Evolutionary conservation across 2,329 filamentous ascomycete species (phyloP).

Genomic region (Parascedosporium putredinis): DNA sequence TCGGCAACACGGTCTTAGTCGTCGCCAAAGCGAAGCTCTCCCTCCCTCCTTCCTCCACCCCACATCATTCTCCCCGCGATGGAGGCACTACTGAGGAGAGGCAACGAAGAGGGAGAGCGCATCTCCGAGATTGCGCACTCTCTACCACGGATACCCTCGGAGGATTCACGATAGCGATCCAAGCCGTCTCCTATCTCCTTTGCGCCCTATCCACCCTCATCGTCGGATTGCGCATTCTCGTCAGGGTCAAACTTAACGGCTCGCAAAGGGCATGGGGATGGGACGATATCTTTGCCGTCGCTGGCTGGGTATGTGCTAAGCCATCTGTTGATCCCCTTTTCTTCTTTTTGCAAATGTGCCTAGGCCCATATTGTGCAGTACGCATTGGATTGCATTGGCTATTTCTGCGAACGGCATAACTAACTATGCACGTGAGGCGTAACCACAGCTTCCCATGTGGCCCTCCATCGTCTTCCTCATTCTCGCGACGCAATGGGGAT

Average conservation of each 20-base stretch:
- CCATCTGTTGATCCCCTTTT: neutral
- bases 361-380: too few species aligned
- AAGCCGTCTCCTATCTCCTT: slow-evolving; percentile 6
- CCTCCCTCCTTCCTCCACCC: neutral
- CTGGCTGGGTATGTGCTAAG: slow-evolving; percentile 8
- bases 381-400: too few species aligned
- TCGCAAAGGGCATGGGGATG: slow-evolving; percentile 9
- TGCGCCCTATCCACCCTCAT: slow-evolving; percentile 7
- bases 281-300: slow-evolving; percentile 11
- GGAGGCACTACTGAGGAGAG: neutral
- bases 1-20: too few species aligned
- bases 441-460: slow-evolving; percentile 6
- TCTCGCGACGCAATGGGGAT: slow-evolving; percentile 9
- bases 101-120: slow-evolving; percentile 7
- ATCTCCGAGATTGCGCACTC: slow-evolving; percentile 5
- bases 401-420: too few species aligned
- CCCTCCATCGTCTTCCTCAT: slow-evolving; percentile 10
- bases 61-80: neutral
- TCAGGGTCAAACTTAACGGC: slow-evolving; percentile 6
- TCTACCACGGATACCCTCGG: slow-evolving; percentile 3
- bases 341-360: too few species aligned
- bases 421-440: too few species aligned
- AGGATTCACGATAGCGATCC: slow-evolving; percentile 4
- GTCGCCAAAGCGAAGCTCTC: too few species aligned
- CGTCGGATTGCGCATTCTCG: slow-evolving; percentile 10